A percentile compares a stretch with the other conserved stretches of the same genome.
Conservation (phyloP, 352 stramenopile species). For the Elongisporangium undulatum region DNA sequence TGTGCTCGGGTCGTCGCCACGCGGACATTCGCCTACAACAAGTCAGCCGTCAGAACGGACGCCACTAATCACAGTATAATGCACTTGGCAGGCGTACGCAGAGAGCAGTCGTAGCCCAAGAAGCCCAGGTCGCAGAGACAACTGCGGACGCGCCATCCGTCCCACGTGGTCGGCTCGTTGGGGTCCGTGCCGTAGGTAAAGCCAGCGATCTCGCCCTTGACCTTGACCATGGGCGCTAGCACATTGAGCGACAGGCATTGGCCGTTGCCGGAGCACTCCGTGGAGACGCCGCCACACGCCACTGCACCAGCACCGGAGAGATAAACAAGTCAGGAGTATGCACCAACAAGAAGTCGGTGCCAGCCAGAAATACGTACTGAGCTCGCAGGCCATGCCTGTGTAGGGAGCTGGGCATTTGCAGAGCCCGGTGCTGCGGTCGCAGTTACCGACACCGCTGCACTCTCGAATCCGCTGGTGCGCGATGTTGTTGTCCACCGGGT, state of each 20-base stretch:
- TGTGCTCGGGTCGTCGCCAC: constrained; percentile 67
- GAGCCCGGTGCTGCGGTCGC: constrained; percentile 57
- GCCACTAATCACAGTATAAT: neutral
- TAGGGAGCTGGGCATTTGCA: constrained; percentile 76
- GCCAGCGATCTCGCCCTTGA: constrained; percentile 48
- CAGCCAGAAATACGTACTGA: constrained; percentile 37
- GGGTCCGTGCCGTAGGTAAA: constrained; percentile 63
- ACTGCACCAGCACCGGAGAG: constrained; percentile 23
- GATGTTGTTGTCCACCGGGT: constrained; percentile 44
- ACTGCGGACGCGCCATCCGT: constrained; percentile 56
- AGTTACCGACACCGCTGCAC: constrained; percentile 60
- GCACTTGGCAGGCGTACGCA: constrained; percentile 23
- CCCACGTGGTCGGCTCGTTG: constrained; percentile 71
- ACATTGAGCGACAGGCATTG: constrained; percentile 68
- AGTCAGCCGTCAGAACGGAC: neutral
- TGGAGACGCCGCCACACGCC: constrained; percentile 29
- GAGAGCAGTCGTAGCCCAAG: constrained; percentile 70
- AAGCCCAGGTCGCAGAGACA: constrained; percentile 58
- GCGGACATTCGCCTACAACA: constrained; percentile 52
- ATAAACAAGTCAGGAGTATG: constrained; percentile 5
- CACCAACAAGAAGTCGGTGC: neutral
- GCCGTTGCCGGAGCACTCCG: constrained; percentile 71
- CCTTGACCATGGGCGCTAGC: constrained; percentile 39
- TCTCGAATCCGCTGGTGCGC: constrained; percentile 46
- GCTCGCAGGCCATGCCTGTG: constrained; percentile 58